Evolutionary conservation across 1,139 yeast genomes (phyloP).

Genomic region (Debaryomyces coudertii): DNA sequence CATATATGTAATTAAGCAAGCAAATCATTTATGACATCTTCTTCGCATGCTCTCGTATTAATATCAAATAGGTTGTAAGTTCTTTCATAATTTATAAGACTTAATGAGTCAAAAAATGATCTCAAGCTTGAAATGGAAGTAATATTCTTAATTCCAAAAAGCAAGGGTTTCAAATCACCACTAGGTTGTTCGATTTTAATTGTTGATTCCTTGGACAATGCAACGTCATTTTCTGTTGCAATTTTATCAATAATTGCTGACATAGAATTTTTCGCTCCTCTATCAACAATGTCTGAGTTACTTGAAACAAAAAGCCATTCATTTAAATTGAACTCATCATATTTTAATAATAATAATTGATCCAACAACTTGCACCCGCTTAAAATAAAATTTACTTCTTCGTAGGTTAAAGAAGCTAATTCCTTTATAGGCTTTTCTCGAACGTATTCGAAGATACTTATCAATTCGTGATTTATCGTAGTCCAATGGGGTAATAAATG

Average conservation of each 20-base stretch:
- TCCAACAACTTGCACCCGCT: constrained; percentile 80
- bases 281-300: constrained; percentile 63
- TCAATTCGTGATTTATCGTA: constrained; percentile 62
- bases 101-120: constrained; percentile 69
- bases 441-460: constrained; percentile 51
- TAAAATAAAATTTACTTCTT: constrained; percentile 49
- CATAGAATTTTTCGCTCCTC: constrained; percentile 31
- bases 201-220: constrained; percentile 37
- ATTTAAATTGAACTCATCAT: constrained; percentile 77
- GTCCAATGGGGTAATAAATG: constrained; percentile 78
- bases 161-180: constrained; percentile 44
- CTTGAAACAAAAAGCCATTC: constrained; percentile 88
- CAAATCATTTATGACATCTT: constrained; percentile 58
- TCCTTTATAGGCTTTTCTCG: constrained; percentile 33
- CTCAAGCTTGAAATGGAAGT: constrained; percentile 56
- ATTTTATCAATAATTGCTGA: constrained; percentile 54
- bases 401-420: constrained; percentile 33
- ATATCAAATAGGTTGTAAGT: constrained; percentile 57
- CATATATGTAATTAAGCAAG: constrained; percentile 1
- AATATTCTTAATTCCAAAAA: constrained; percentile 48
- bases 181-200: constrained; percentile 29
- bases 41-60: constrained; percentile 53
- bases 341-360: constrained; percentile 62
- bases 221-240: constrained; percentile 44
- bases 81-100: constrained; percentile 74